Conservation (phyloP, 2,329 filamentous ascomycete species). For the Paracamarosporium sp. region DNA sequence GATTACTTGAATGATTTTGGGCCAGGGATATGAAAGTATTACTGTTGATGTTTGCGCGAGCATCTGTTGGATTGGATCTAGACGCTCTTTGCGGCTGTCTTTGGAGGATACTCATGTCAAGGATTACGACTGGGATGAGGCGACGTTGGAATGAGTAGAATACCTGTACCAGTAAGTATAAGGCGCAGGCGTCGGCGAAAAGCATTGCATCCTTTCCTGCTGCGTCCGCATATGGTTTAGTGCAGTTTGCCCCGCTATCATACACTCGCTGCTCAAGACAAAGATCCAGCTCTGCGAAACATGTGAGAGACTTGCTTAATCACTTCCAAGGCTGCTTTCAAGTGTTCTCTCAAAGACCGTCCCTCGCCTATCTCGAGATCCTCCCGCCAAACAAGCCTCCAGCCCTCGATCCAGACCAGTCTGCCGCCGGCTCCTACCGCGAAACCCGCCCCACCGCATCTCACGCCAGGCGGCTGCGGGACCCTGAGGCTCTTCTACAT, state of each 20-base stretch:
- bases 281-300: no score
- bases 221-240: not conserved
- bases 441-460: not conserved
- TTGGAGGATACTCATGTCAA: not conserved
- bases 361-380: no score
- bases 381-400: no score
- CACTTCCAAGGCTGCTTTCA: no score
- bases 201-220: not conserved
- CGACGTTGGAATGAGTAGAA: not conserved
- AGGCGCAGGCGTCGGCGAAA: not conserved
- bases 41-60: not conserved
- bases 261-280: not conserved
- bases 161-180: not conserved
- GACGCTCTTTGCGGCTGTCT: not conserved
- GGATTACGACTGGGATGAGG: not conserved
- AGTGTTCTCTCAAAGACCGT: no score
- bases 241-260: not conserved
- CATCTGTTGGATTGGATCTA: not conserved
- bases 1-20: not conserved
- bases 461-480: not conserved
- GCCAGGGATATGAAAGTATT: not conserved
- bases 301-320: no score
- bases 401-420: no score
- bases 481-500: constrained; percentile 6
- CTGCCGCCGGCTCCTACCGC: not conserved